Evolutionary conservation across 257 asterid species (phyloP), one percentile per base, ranked within the genome.

Genomic region (Ophiorrhiza pumila): DNA sequence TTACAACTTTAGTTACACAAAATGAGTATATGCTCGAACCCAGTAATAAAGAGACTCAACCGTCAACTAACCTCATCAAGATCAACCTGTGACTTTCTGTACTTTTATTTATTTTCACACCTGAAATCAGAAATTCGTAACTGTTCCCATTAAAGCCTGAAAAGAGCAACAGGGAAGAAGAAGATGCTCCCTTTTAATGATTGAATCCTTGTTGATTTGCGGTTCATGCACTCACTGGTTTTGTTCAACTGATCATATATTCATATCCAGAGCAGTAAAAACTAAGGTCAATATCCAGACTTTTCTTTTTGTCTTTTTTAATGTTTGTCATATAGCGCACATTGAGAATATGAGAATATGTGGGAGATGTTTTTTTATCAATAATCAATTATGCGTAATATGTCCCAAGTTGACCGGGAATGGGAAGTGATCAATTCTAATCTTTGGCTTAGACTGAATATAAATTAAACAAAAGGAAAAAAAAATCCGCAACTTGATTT

Each of bases 41-140:
- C 34, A 20, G 15, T 22, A 35, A 20, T 25, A 53, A 1, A 49
- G 60, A 60, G 55, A 35, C 71, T 69, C 80, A 76, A 76, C 74
- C 2, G 39, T 55, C 74, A 70, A 70, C 74, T 17, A 55, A 70
- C 74, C 74, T 69, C 74, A 70, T 69, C 60, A 76, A 60, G 27
- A 60, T 61, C 75, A 61, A 49, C 71, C 71, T 53, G 56, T 58
- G 74, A 68, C 27, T 1, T 72, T 22, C 17, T 56, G 25, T 58
- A 42, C 53, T 57, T 45, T 2, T 4, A 50, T 65, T 58, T 57
- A 75, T 61, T 75, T 68, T 69, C 63, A 45, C 55, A 68, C 74
- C 78, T 57, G 69, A 67, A 67, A 39, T 45, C 63, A 13, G 47
- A 56, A 52, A 45, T 23, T 37, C 61, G 52, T 66, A 46, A 63